Percentiles rank a stretch among this genome's conserved stretches.
These are phyloP conservation scores for Alternaria sp. DNA, from an alignment of 2,329 filamentous ascomycete genomes.

Conservation along the genomic window DNA sequence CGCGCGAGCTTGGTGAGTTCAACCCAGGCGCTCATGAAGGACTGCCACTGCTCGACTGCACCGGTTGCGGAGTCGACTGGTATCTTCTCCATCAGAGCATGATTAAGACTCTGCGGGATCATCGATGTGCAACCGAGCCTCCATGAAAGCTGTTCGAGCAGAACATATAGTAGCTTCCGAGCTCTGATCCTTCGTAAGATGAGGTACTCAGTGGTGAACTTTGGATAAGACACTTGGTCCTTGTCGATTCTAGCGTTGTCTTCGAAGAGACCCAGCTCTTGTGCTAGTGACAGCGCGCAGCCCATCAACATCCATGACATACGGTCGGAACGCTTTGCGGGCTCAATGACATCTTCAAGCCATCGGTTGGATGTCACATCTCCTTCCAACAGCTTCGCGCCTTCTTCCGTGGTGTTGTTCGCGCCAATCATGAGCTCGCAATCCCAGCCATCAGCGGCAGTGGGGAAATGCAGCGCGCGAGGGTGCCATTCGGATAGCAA, in stretches of 20 bases:
- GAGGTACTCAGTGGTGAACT: conserved; percentile 37
- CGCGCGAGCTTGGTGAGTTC: conserved; percentile 54
- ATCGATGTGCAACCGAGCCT: conserved; percentile 60
- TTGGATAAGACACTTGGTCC: conserved; percentile 43
- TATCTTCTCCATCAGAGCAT: conserved; percentile 49
- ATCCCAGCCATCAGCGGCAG: conserved; percentile 62
- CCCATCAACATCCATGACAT: conserved; percentile 68
- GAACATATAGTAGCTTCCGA: conserved; percentile 50
- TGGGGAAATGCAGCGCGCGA: conserved; percentile 61
- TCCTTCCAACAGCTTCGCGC: conserved; percentile 41
- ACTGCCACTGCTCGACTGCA: conserved; percentile 55
- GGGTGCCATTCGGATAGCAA: conserved; percentile 65
- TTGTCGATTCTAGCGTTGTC: conserved; percentile 47
- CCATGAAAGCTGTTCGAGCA: conserved; percentile 60
- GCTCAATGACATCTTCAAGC: conserved; percentile 62
- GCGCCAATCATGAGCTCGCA: conserved; percentile 57
- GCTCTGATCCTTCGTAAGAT: conserved; percentile 41
- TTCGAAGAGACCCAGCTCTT: conserved; percentile 60
- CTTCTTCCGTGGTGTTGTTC: conserved; percentile 48
- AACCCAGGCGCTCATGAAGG: conserved; percentile 60
- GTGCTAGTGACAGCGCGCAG: conserved; percentile 59
- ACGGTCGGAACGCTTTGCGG: conserved; percentile 61
- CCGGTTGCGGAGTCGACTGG: conserved; percentile 46
- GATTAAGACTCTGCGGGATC: conserved; percentile 55
- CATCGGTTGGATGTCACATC: conserved; percentile 52